These are phyloP conservation scores for Suillus luteus DNA, from an alignment of 768 basidiomycete species.

Conservation along the genomic window DNA sequence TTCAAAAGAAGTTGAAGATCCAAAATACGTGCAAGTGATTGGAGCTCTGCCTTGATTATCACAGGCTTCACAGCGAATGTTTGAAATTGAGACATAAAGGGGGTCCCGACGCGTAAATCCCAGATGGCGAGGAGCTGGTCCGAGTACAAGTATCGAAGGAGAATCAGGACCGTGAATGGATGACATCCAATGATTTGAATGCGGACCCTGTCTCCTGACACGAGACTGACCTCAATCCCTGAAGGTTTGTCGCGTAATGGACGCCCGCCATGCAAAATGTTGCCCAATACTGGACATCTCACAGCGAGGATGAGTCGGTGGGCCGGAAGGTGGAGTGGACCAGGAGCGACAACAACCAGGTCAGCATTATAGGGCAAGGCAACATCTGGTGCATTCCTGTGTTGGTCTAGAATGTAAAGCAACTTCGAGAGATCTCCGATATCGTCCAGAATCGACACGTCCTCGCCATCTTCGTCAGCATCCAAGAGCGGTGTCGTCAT, in stretches of 20 bases:
- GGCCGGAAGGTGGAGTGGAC: slow-evolving; percentile 51
- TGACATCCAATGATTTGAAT: slow-evolving; percentile 58
- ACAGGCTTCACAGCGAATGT: slow-evolving; percentile 43
- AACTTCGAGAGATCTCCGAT: slow-evolving; percentile 33
- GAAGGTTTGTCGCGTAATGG: slow-evolving; percentile 31
- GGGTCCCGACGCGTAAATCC: slow-evolving; percentile 67
- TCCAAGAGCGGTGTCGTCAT: slow-evolving; percentile 4
- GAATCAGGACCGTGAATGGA: slow-evolving; percentile 67
- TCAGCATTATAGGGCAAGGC: slow-evolving; percentile 60
- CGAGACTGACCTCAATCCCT: slow-evolving; percentile 33
- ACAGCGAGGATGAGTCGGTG: slow-evolving; percentile 69
- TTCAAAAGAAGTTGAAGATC: slow-evolving; percentile 54
- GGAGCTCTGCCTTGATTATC: slow-evolving; percentile 65
- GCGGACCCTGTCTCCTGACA: slow-evolving; percentile 10
- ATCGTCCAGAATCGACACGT: slow-evolving; percentile 39
- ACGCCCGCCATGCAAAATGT: slow-evolving; percentile 40
- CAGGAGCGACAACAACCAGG: slow-evolving; percentile 49
- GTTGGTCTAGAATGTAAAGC: slow-evolving; percentile 13
- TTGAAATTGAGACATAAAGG: slow-evolving; percentile 43
- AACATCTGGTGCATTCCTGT: slow-evolving; percentile 13
- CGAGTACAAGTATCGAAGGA: slow-evolving; percentile 86
- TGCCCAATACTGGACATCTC: slow-evolving; percentile 50
- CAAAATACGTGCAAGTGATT: slow-evolving; percentile 55
- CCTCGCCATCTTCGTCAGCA: slow-evolving; percentile 42
- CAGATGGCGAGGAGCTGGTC: slow-evolving; percentile 83